Conservation (phyloP, 2,329 filamentous ascomycete species). For the Leptographium galeiforme region DNA sequence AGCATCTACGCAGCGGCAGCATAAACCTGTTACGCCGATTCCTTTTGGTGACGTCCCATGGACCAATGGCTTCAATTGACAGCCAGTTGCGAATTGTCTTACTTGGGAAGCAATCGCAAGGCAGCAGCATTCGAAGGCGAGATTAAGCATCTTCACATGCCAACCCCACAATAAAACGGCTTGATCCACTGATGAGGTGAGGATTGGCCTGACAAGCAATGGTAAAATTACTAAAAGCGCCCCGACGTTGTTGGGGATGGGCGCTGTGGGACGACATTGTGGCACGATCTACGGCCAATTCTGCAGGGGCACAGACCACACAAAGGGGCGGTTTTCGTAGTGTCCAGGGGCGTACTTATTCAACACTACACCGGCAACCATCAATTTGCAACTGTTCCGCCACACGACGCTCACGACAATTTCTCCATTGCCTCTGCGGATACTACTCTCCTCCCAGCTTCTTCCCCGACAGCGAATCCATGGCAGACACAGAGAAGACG, state of each 20-base stretch:
- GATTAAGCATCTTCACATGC: background rate
- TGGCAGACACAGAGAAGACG: background rate
- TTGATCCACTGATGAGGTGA: background rate
- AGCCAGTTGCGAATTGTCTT: too few species aligned
- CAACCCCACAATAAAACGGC: background rate
- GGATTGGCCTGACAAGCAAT: background rate
- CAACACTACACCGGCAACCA: slow-evolving; percentile 10
- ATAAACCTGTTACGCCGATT: background rate
- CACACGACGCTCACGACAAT: background rate
- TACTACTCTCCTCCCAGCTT: background rate
- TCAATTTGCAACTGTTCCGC: background rate
- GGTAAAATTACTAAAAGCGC: background rate
- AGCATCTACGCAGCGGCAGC: background rate
- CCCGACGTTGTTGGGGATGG: background rate
- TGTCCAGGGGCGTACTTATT: background rate
- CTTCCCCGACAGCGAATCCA: background rate
- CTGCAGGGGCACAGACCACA: background rate
- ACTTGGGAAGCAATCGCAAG: background rate
- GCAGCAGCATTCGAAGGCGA: background rate
- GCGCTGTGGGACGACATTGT: background rate
- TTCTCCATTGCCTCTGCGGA: too few species aligned
- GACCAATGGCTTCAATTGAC: too few species aligned
- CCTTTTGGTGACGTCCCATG: background rate
- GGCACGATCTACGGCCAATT: background rate
- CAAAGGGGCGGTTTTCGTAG: background rate